These are phyloP conservation scores for Paulownia fortunei DNA, from an alignment of 257 asterid genomes.

Conservation along the genomic window DNA sequence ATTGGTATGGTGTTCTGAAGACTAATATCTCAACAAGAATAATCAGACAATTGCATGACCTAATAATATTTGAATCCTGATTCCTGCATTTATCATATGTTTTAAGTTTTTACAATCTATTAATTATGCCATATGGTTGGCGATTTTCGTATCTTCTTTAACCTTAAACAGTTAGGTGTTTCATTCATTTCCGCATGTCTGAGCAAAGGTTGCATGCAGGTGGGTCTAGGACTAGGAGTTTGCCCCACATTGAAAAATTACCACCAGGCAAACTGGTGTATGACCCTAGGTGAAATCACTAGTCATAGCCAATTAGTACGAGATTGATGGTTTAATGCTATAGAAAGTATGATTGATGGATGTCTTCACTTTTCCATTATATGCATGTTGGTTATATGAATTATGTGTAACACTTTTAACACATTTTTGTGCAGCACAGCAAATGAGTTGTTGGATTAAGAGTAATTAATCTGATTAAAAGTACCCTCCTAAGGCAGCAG, in stretches of 20 bases:
- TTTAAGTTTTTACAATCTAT: not conserved
- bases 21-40: not conserved
- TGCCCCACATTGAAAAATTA: not conserved
- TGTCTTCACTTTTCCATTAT: not conserved
- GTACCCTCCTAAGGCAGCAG: not conserved
- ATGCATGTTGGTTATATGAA: not conserved
- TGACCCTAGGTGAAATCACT: not conserved
- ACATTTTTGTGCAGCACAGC: not conserved
- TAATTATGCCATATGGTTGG: no score
- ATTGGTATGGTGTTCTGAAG: not conserved
- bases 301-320: not conserved
- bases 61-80: not conserved
- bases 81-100: not conserved
- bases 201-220: not conserved
- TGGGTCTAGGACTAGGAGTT: not conserved
- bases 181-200: not conserved
- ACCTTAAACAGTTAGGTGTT: not conserved
- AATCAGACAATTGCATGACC: not conserved
- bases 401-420: not conserved
- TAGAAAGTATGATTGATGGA: constrained; percentile 10
- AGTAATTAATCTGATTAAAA: constrained; percentile 1
- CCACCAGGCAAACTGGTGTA: not conserved
- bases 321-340: not conserved
- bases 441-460: not conserved
- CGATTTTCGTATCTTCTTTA: no score